Evolutionary conservation across 2,329 filamentous ascomycete species (phyloP).

Genomic region (Trichoderma breve): DNA sequence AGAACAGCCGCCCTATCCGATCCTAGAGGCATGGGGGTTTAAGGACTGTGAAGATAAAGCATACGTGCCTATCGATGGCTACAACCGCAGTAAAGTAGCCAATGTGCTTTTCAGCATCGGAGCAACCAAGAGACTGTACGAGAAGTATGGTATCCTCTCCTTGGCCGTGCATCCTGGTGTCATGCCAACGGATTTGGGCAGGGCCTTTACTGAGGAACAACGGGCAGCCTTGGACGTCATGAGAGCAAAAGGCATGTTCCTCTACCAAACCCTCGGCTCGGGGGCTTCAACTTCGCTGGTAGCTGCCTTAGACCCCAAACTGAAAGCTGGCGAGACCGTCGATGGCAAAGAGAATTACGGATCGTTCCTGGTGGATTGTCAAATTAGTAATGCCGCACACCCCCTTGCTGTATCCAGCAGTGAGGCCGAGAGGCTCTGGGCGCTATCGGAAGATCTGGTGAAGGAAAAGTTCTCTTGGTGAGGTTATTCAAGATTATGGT

Average conservation of each 20-base stretch:
- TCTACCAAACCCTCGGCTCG: not conserved
- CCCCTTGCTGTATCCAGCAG: not conserved
- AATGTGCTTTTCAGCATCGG: not conserved
- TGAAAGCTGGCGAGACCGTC: not conserved
- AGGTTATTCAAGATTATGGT: not conserved
- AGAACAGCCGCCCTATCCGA: not conserved
- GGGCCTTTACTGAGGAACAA: not conserved
- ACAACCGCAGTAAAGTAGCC: not conserved
- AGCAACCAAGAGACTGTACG: not conserved
- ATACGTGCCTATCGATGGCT: not conserved
- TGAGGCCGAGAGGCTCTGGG: not conserved
- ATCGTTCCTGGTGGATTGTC: not conserved
- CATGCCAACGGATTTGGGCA: not conserved
- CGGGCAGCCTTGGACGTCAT: not conserved
- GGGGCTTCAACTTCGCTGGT: not conserved
- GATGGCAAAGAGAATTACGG: not conserved
- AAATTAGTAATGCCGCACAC: not conserved
- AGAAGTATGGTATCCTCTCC: not conserved
- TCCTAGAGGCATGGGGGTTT: not conserved
- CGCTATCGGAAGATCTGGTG: not conserved
- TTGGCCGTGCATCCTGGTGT: not conserved
- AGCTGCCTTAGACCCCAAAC: not conserved
- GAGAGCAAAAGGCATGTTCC: not conserved
- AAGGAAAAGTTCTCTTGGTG: not conserved
- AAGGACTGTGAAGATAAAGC: not conserved